phyloP scores from a whole-genome alignment of 2,329 filamentous ascomycete species.

The Byssothecium circinans region DNA sequence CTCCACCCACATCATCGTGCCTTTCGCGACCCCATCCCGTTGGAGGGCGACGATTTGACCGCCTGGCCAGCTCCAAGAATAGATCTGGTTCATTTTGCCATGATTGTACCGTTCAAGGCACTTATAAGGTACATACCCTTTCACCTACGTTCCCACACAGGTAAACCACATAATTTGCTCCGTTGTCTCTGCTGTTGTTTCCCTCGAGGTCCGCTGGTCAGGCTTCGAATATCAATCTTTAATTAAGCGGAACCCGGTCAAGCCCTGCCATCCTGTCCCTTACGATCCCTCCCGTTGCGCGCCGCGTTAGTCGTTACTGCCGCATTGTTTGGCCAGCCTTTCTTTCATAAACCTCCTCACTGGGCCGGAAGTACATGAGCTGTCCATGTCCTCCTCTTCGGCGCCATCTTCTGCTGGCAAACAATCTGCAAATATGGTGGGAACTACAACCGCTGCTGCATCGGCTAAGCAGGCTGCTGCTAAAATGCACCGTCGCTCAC shows the following conservation, averaged over 20 bases:
- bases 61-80: constrained; percentile 49
- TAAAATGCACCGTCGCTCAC: constrained; percentile 91
- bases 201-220: constrained; percentile 52
- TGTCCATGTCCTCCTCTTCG: constrained; percentile 54
- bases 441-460: constrained; percentile 54
- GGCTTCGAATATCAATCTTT: constrained; percentile 52
- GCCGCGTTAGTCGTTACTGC: constrained; percentile 46
- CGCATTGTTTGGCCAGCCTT: constrained; percentile 44
- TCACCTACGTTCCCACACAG: constrained; percentile 35
- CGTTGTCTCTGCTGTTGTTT: constrained; percentile 26
- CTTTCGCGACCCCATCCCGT: constrained; percentile 31
- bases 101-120: constrained; percentile 41
- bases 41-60: constrained; percentile 30
- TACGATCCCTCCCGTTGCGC: constrained; percentile 45
- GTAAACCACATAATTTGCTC: constrained; percentile 54
- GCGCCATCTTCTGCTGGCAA: constrained; percentile 46
- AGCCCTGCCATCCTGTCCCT: constrained; percentile 47
- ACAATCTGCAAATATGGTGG: constrained; percentile 53
- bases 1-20: constrained; percentile 24
- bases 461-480: constrained; percentile 60
- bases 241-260: constrained; percentile 47
- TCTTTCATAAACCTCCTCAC: constrained; percentile 42
- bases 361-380: constrained; percentile 46
- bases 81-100: constrained; percentile 49
- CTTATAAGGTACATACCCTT: constrained; percentile 52